Evolutionary conservation across 2,329 filamentous ascomycete species (phyloP).

Genomic region (Fusarium falciforme): DNA sequence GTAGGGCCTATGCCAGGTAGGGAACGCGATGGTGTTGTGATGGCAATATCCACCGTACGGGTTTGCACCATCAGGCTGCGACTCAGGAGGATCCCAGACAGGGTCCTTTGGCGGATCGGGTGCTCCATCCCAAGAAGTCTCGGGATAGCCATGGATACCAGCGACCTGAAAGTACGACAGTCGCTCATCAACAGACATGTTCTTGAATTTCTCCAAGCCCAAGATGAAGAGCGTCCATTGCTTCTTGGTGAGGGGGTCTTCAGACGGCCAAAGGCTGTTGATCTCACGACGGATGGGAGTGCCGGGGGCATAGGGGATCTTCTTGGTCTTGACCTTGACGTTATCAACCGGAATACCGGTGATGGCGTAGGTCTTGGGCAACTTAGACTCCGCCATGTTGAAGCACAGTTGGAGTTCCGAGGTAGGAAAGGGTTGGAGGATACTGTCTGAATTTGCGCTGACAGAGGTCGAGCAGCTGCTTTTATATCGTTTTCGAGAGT

Average conservation of each 20-base stretch:
- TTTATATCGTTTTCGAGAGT: neutral
- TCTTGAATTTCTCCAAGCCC: slow-evolving; percentile 13
- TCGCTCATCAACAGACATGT: neutral
- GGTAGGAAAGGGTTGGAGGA: neutral
- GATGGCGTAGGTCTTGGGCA: slow-evolving; percentile 6
- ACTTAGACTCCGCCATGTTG: neutral
- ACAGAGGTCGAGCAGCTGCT: neutral
- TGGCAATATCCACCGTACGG: slow-evolving; percentile 66
- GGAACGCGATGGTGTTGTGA: slow-evolving; percentile 70
- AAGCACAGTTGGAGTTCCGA: neutral
- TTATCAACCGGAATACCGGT: neutral
- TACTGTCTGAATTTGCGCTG: fast-evolving
- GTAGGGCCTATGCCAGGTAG: slow-evolving; percentile 75
- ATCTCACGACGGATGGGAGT: slow-evolving; percentile 9
- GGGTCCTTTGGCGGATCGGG: neutral
- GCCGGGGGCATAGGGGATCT: slow-evolving; percentile 1
- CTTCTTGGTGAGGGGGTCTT: neutral
- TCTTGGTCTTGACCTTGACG: neutral
- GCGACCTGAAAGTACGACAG: neutral
- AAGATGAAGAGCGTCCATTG: slow-evolving; percentile 24
- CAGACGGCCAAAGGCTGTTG: neutral
- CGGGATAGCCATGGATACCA: slow-evolving; percentile 1
- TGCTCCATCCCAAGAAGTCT: neutral
- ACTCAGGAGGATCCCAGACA: neutral
- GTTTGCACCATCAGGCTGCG: neutral